Evolutionary conservation across 1,284 basidiomycete genomes (phyloP).

Genomic region (Apiotrichum sp.): DNA sequence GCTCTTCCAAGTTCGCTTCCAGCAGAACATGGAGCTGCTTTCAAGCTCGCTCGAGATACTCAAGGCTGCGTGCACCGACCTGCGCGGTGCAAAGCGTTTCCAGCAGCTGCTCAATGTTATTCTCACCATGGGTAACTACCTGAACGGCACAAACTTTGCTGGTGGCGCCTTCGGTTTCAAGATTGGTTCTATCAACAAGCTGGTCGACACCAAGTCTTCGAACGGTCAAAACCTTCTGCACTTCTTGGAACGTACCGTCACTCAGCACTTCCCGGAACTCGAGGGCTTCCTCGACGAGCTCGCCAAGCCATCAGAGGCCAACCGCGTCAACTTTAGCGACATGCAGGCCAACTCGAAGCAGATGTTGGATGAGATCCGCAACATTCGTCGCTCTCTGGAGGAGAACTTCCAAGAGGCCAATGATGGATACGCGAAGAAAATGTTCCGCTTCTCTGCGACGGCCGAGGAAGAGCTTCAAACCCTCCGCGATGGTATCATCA

Average conservation of each 20-base stretch:
- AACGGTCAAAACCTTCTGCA: slow-evolving; percentile 90
- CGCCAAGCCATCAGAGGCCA: slow-evolving; percentile 82
- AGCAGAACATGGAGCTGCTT: slow-evolving; percentile 66
- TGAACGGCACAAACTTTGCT: slow-evolving; percentile 94
- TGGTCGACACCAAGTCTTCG: slow-evolving; percentile 95
- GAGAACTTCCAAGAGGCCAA: slow-evolving; percentile 66
- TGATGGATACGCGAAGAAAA: slow-evolving; percentile 75
- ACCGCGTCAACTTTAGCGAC: slow-evolving; percentile 53
- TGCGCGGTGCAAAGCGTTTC: slow-evolving; percentile 73
- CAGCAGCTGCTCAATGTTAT: slow-evolving; percentile 72
- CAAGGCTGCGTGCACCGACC: slow-evolving; percentile 66
- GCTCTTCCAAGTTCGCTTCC: slow-evolving; percentile 81
- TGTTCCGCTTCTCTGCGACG: slow-evolving; percentile 78
- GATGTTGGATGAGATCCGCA: slow-evolving; percentile 69
- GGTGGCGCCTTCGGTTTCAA: slow-evolving; percentile 97
- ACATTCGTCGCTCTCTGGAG: slow-evolving; percentile 68
- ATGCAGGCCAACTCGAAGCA: slow-evolving; percentile 49
- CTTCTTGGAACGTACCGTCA: slow-evolving; percentile 85
- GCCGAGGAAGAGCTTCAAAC: slow-evolving; percentile 70
- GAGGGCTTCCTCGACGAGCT: slow-evolving; percentile 86
- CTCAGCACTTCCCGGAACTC: slow-evolving; percentile 81
- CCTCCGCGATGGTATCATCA: slow-evolving; percentile 73
- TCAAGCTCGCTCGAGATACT: slow-evolving; percentile 66
- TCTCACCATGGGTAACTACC: slow-evolving; percentile 92
- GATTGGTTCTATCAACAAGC: slow-evolving; percentile 96